Evolutionary conservation across 345 rosid genomes (phyloP).

Genomic region (Eucalyptus cloeziana): DNA sequence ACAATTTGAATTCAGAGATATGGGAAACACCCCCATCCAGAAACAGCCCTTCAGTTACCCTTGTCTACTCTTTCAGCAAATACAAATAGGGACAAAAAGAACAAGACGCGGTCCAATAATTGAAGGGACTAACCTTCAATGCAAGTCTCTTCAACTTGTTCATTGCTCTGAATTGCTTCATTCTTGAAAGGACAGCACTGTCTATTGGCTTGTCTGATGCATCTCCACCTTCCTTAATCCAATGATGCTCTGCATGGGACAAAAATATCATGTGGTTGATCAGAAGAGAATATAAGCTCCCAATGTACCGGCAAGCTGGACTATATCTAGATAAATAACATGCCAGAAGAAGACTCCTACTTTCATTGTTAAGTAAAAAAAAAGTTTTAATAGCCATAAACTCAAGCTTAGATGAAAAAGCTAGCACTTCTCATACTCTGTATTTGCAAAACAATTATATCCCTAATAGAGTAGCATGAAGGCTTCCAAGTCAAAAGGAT

Average conservation of each 20-base stretch:
- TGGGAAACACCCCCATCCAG: neutral
- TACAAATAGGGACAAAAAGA: neutral
- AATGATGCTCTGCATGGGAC: constrained; percentile 44
- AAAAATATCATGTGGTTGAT: neutral
- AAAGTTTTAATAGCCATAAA: neutral
- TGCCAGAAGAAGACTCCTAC: neutral
- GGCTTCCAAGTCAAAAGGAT: neutral
- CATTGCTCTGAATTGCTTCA: constrained; percentile 96
- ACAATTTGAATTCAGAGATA: neutral
- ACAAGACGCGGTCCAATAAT: neutral
- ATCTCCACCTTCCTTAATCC: constrained; percentile 63
- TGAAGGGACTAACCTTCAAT: constrained; percentile 37
- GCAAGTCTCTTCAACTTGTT: constrained; percentile 94
- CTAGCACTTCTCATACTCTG: neutral
- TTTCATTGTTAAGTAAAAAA: neutral
- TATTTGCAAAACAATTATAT: neutral
- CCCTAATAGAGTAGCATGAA: neutral
- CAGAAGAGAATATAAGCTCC: neutral
- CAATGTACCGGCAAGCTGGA: neutral
- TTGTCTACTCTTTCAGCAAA: neutral
- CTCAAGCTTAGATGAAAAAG: neutral
- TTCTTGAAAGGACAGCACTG: constrained; percentile 77
- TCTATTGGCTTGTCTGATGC: constrained; percentile 91
- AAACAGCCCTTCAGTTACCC: neutral
- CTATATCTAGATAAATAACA: neutral